A percentile compares a stretch with the other conserved stretches of the same genome.
Conservation (phyloP, 148 eudicot genomes). For the Limonium bicolor region DNA sequence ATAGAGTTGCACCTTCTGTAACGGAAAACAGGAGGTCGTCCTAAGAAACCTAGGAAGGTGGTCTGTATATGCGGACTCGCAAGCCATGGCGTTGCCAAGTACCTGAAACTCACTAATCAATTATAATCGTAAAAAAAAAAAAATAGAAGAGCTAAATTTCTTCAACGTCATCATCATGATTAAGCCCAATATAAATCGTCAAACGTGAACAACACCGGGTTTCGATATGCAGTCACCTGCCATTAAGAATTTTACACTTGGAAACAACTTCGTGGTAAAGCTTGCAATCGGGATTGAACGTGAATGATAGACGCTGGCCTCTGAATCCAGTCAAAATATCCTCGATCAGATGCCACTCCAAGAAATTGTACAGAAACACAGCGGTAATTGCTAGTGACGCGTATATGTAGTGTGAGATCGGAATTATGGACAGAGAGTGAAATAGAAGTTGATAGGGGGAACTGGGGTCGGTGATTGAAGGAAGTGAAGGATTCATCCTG, state of each 20-base stretch:
- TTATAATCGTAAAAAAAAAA: constrained; percentile 1
- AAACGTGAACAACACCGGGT: too few relatives aligned
- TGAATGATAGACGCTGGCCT: constrained; percentile 35
- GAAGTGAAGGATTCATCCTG: constrained; percentile 11
- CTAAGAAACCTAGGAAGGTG: constrained; percentile 58
- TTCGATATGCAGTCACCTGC: constrained; percentile 54
- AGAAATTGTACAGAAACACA: constrained; percentile 42
- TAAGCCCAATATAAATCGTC: too few relatives aligned
- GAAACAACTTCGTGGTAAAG: constrained; percentile 57
- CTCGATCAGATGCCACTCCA: constrained; percentile 58
- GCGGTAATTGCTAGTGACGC: constrained; percentile 12
- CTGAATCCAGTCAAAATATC: constrained; percentile 57
- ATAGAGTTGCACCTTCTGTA: constrained; percentile 42
- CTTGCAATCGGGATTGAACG: constrained; percentile 39
- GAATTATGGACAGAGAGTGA: constrained; percentile 26
- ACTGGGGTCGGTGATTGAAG: constrained; percentile 7
- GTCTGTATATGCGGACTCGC: constrained; percentile 92
- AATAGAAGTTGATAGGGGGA: constrained; percentile 33
- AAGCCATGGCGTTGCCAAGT: constrained; percentile 86
- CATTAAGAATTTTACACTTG: constrained; percentile 65
- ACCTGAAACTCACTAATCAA: too few relatives aligned
- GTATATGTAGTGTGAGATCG: constrained; percentile 34
- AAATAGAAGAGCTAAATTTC: background rate
- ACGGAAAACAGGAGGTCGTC: constrained; percentile 52
- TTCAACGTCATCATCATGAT: too few relatives aligned